Conservation (phyloP, 2,329 filamentous ascomycete genomes). For the Pseudogymnoascus sp. region DNA sequence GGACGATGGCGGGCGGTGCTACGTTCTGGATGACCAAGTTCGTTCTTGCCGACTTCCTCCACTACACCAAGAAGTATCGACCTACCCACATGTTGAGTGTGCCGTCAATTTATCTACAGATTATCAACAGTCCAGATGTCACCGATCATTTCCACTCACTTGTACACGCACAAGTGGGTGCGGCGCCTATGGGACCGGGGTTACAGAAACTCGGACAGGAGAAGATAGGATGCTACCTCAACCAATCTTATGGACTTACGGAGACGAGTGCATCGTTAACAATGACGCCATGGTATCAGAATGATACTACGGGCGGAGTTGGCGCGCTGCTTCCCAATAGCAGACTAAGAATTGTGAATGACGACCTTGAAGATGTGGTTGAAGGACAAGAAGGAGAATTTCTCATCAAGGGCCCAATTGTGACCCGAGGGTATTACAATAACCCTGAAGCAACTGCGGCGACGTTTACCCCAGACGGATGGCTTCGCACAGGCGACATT, state of each 20-base stretch:
- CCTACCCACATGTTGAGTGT: slow-evolving; percentile 53
- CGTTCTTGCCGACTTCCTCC: slow-evolving; percentile 49
- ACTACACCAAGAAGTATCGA: slow-evolving; percentile 42
- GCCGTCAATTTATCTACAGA: slow-evolving; percentile 53
- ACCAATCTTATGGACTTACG: slow-evolving; percentile 82
- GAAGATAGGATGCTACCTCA: slow-evolving; percentile 64
- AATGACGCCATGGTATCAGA: slow-evolving; percentile 56
- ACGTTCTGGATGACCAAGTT: slow-evolving; percentile 58
- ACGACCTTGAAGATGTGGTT: slow-evolving; percentile 43
- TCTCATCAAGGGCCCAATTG: slow-evolving; percentile 23
- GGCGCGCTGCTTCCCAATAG: slow-evolving; percentile 66
- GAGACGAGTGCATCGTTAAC: slow-evolving; percentile 78
- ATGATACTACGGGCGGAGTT: slow-evolving; percentile 43
- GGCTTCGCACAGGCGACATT: slow-evolving; percentile 37
- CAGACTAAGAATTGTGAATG: slow-evolving; percentile 59
- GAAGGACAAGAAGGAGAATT: slow-evolving; percentile 30
- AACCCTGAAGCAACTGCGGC: slow-evolving; percentile 28
- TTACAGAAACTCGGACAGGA: slow-evolving; percentile 55
- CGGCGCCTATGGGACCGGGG: slow-evolving; percentile 50
- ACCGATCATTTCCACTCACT: slow-evolving; percentile 23
- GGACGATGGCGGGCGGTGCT: neutral
- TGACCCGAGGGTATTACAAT: slow-evolving; percentile 33
- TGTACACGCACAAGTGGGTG: slow-evolving; percentile 21
- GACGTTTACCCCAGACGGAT: slow-evolving; percentile 24
- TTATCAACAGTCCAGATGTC: slow-evolving; percentile 50